Percentiles rank a stretch among this genome's conserved stretches.
phyloP scores from a whole-genome alignment of 495 filamentous ascomycete genomes.

The Neurospora sublineolata region DNA sequence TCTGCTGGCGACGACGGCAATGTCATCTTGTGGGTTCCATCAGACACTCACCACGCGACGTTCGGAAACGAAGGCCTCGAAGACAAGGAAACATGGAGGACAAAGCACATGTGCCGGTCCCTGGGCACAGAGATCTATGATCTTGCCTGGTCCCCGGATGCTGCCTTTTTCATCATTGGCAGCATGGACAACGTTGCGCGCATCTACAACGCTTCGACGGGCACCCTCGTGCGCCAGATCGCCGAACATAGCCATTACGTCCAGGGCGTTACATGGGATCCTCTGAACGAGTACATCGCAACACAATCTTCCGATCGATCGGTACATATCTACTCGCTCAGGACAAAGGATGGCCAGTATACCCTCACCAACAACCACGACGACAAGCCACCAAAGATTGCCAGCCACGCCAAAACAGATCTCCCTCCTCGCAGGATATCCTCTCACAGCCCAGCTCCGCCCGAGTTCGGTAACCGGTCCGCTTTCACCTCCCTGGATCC shows the following conservation, averaged over 20 bases:
- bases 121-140: constrained; percentile 93
- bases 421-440: constrained; percentile 80
- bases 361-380: constrained; percentile 45
- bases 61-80: constrained; percentile 79
- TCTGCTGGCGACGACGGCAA: constrained; percentile 96
- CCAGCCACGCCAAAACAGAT: constrained; percentile 67
- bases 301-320: constrained; percentile 97
- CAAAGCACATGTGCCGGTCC: constrained; percentile 94
- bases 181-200: constrained; percentile 98
- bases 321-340: constrained; percentile 91
- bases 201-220: constrained; percentile 91
- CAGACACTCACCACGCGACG: constrained; percentile 48
- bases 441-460: constrained; percentile 85
- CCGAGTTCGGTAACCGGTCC: constrained; percentile 52
- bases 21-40: constrained; percentile 87
- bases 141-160: constrained; percentile 95
- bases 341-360: constrained; percentile 93
- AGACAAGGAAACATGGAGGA: constrained; percentile 93
- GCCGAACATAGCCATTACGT: constrained; percentile 99
- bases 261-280: constrained; percentile 97
- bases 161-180: constrained; percentile 89
- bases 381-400: constrained; percentile 35
- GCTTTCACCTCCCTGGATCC: constrained; percentile 43
- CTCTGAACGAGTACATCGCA: constrained; percentile 93
- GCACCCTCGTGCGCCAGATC: constrained; percentile 86